phyloP scores from a whole-genome alignment of 1,139 yeast species.

The Zygoascus hellenicus region DNA sequence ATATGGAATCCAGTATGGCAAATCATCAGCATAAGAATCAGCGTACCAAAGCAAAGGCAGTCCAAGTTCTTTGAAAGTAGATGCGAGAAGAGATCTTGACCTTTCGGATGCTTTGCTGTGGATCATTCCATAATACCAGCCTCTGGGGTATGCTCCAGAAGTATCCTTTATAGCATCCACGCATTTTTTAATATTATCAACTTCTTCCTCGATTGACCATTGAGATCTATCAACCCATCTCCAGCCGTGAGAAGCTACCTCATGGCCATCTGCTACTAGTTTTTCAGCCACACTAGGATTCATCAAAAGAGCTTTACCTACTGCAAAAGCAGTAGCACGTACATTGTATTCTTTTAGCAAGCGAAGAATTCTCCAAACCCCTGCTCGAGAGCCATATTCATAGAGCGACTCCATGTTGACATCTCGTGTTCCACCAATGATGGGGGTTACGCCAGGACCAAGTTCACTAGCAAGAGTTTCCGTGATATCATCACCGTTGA shows the following conservation, averaged over 20 bases:
- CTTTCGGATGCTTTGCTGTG: constrained; percentile 29
- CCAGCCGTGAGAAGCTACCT: constrained; percentile 38
- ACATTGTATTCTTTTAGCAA: constrained; percentile 31
- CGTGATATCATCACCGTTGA: constrained; percentile 26
- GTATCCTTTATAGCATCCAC: constrained; percentile 29
- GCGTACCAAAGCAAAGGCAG: constrained; percentile 33
- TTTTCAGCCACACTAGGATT: constrained; percentile 34
- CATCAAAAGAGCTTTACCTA: constrained; percentile 36
- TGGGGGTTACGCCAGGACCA: constrained; percentile 29
- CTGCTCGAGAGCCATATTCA: constrained; percentile 38
- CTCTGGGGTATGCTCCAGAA: constrained; percentile 34
- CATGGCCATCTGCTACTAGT: constrained; percentile 37
- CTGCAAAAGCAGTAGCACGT: constrained; percentile 37
- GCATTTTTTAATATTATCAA: constrained; percentile 31
- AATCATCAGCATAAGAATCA: constrained; percentile 36
- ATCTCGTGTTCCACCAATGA: constrained; percentile 25
- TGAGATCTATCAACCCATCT: constrained; percentile 37
- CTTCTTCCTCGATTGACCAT: constrained; percentile 31
- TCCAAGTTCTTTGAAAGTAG: constrained; percentile 33
- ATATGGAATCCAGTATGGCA: constrained; percentile 35
- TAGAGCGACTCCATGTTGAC: constrained; percentile 31
- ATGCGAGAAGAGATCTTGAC: constrained; percentile 31
- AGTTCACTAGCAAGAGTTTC: constrained; percentile 26
- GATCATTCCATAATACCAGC: constrained; percentile 33
- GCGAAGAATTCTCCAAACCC: constrained; percentile 36